Evolutionary conservation across 2,329 filamentous ascomycete species (phyloP).

Genomic region (Hypoxylon sp.): DNA sequence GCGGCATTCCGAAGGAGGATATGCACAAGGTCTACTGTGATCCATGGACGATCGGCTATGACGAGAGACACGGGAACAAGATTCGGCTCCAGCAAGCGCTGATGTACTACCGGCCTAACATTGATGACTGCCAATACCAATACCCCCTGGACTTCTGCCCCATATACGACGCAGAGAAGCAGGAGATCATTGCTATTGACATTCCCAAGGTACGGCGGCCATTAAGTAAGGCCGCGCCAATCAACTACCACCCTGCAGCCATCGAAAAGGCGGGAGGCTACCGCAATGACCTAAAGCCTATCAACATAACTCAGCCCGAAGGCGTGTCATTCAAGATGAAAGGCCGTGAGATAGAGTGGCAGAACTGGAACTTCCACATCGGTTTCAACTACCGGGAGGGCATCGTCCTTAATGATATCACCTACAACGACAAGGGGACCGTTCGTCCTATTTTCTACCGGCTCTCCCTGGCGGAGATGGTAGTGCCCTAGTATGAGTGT

Average conservation of each 20-base stretch:
- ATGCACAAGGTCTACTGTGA: slow-evolving; percentile 98
- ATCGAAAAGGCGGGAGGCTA: slow-evolving; percentile 83
- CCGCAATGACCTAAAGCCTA: slow-evolving; percentile 84
- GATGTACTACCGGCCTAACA: slow-evolving; percentile 92
- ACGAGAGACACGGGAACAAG: slow-evolving; percentile 86
- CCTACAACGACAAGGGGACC: slow-evolving; percentile 86
- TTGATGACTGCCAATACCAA: slow-evolving; percentile 91
- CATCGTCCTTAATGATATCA: slow-evolving; percentile 90
- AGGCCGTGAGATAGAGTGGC: slow-evolving; percentile 84
- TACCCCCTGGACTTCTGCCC: slow-evolving; percentile 95
- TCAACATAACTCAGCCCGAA: slow-evolving; percentile 89
- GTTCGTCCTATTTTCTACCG: slow-evolving; percentile 88
- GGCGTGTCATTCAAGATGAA: slow-evolving; percentile 88
- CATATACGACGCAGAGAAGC: slow-evolving; percentile 86
- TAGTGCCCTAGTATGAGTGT: slow-evolving; percentile 79
- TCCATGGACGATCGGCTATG: slow-evolving; percentile 95
- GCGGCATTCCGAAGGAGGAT: slow-evolving; percentile 83
- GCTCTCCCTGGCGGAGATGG: slow-evolving; percentile 92
- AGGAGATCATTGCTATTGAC: slow-evolving; percentile 86
- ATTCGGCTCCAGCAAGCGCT: slow-evolving; percentile 90
- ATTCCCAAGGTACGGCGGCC: slow-evolving; percentile 83
- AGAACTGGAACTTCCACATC: slow-evolving; percentile 93
- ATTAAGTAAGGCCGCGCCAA: slow-evolving; percentile 77
- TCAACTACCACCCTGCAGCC: slow-evolving; percentile 84
- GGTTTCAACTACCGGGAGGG: slow-evolving; percentile 97